Evolutionary conservation across 202 grass and related monocot genomes (phyloP).

Genomic region (Zizania palustris): DNA sequence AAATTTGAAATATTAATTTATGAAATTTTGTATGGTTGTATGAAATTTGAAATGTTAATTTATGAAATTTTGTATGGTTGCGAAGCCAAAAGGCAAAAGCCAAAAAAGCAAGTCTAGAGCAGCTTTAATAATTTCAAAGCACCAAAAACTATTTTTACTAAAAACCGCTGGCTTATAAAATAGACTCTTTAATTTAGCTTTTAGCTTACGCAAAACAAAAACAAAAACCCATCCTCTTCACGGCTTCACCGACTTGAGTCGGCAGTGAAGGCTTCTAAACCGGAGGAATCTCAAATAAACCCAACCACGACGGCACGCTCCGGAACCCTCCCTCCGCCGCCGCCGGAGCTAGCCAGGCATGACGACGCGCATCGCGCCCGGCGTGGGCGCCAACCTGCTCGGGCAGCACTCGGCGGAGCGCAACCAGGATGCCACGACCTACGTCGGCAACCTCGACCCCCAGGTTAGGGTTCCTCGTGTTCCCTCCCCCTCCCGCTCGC

Average conservation of each 20-base stretch:
- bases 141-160: too few species aligned
- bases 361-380: slow-evolving; percentile 96
- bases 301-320: background rate
- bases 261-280: background rate
- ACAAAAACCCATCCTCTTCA: background rate
- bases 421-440: slow-evolving; percentile 97
- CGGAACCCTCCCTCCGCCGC: slow-evolving; percentile 1
- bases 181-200: too few species aligned
- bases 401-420: slow-evolving; percentile 96
- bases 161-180: too few species aligned
- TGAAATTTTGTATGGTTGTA: too few species aligned
- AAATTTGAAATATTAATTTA: too few species aligned
- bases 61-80: too few species aligned
- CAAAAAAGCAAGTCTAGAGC: too few species aligned
- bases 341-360: slow-evolving; percentile 44
- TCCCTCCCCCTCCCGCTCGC: background rate
- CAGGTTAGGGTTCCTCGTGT: slow-evolving; percentile 57
- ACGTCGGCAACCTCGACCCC: slow-evolving; percentile 96
- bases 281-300: slow-evolving; percentile 38
- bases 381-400: slow-evolving; percentile 89
- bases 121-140: too few species aligned
- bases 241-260: background rate
- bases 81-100: too few species aligned
- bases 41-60: too few species aligned
- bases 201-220: too few species aligned